Evolutionary conservation across 2,329 filamentous ascomycete species (phyloP), one percentile per base, ranked within the genome.

Genomic region (Stagonosporopsis tanaceti): DNA sequence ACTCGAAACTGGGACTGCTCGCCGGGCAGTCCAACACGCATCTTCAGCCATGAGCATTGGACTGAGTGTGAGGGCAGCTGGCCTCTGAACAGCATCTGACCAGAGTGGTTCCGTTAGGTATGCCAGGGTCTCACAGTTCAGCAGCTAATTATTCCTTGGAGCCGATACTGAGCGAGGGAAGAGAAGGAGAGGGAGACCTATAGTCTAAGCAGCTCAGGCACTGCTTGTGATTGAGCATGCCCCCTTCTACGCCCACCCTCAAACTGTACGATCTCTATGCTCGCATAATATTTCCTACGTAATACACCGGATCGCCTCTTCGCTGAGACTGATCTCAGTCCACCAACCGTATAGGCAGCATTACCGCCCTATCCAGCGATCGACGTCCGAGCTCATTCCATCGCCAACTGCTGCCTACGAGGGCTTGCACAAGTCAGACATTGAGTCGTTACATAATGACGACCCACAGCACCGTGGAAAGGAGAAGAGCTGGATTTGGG

Each of bases 401-500:
- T 20, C 40, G 40, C 40, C 37, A 37, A 37, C 47, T 57, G 53
- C 41, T 57, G 53, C 53, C 53, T 57, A 24, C 35, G 37, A 37
- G 44, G 37, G 53, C 51, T 57, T 11, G 8, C 53, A 47, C 47
- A 47, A 17, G 41, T 22, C 20, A 37, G 30, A 37, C 40, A 40
- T 35, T 46, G 47, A 17, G 15, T 28, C 27, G 27, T 14, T 47
- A 28, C 35, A 28, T 32, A 25, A 27, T 32, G 17, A 20, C 32
- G 20, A 45, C 11, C 24, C 12, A 20, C 28, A 14, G 11, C 20
- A 34, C 15, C 41, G 20, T 34, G 20, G 24, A 17, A 48, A 27
- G 27, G n/a, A 14, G 24, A 20, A 50, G 34, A 24, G 17, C 30
- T 24, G 0, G 30, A 20, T 12, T 15, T 17, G 4, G 4, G 5